These are phyloP conservation scores for Spergularia azorica DNA, from an alignment of 179 eudicot genomes.

Conservation along the genomic window DNA sequence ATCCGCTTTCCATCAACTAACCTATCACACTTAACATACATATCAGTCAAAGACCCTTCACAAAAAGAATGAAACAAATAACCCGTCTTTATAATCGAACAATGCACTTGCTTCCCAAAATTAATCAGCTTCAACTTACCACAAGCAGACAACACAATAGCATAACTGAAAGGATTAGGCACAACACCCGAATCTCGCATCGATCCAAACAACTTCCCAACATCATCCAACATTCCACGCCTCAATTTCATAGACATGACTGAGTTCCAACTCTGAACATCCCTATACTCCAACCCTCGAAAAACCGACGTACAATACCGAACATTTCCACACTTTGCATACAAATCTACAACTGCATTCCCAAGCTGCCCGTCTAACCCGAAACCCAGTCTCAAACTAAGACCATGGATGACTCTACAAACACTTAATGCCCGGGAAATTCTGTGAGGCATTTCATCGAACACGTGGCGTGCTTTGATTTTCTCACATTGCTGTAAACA, in stretches of 20 bases:
- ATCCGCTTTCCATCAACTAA: constrained; percentile 57
- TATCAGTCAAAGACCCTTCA: constrained; percentile 74
- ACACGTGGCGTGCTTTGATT: constrained; percentile 52
- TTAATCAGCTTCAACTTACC: constrained; percentile 44
- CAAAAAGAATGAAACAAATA: constrained; percentile 53
- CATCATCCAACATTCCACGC: constrained; percentile 45
- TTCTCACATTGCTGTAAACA: constrained; percentile 57
- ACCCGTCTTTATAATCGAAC: constrained; percentile 55
- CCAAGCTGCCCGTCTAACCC: constrained; percentile 51
- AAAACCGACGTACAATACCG: constrained; percentile 56
- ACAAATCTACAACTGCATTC: constrained; percentile 71
- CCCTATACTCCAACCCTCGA: constrained; percentile 46
- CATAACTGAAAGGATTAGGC: constrained; percentile 69
- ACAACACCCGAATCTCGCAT: constrained; percentile 46
- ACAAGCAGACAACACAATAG: constrained; percentile 68
- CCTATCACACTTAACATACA: constrained; percentile 64
- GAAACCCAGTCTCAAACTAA: constrained; percentile 53
- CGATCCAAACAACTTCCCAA: constrained; percentile 37
- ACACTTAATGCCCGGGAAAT: constrained; percentile 29
- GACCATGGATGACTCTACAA: constrained; percentile 49
- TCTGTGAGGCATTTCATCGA: constrained; percentile 78
- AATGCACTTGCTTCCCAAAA: constrained; percentile 69
- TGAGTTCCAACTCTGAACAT: constrained; percentile 78
- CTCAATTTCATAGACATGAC: constrained; percentile 63
- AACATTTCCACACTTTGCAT: constrained; percentile 69